These are phyloP conservation scores for Trichothecium roseum DNA, from an alignment of 2,329 filamentous ascomycete genomes.

Conservation along the genomic window DNA sequence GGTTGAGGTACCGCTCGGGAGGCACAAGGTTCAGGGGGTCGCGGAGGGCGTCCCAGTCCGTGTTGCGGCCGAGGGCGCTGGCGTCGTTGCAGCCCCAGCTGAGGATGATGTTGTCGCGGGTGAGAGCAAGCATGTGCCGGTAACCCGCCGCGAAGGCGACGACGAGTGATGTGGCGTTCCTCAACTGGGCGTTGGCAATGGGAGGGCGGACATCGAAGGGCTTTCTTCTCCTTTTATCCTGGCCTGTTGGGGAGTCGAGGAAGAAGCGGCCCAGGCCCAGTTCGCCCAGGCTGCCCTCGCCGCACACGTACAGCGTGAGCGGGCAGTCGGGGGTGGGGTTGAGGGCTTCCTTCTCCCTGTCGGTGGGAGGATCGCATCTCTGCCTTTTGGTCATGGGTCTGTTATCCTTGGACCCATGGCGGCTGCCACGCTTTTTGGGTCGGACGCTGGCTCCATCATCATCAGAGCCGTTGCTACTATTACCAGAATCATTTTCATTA, in stretches of 20 bases:
- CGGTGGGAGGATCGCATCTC: too few species aligned
- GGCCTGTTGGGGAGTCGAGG: too few species aligned
- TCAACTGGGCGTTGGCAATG: slow-evolving; percentile 42
- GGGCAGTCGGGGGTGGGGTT: too few species aligned
- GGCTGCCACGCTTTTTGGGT: too few species aligned
- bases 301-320: too few species aligned
- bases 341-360: too few species aligned
- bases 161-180: slow-evolving; percentile 53
- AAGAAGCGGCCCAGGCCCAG: slow-evolving; percentile 69
- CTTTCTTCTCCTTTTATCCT: too few species aligned
- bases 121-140: slow-evolving; percentile 65
- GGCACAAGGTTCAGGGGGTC: too few species aligned
- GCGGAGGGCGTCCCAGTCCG: slow-evolving; percentile 43
- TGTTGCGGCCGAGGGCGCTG: slow-evolving; percentile 61
- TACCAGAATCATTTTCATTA: slow-evolving; percentile 44
- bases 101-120: slow-evolving; percentile 62
- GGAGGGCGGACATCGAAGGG: too few species aligned
- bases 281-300: slow-evolving; percentile 62
- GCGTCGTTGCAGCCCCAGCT: slow-evolving; percentile 78
- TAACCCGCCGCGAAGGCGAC: slow-evolving; percentile 62
- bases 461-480: slow-evolving; percentile 48
- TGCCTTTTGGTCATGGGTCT: too few species aligned
- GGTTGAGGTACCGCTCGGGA: slow-evolving; percentile 24
- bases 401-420: too few species aligned
- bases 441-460: too few species aligned